These are phyloP conservation scores for Plasmopara muralis DNA, from an alignment of 352 stramenopile species.

Conservation along the genomic window DNA sequence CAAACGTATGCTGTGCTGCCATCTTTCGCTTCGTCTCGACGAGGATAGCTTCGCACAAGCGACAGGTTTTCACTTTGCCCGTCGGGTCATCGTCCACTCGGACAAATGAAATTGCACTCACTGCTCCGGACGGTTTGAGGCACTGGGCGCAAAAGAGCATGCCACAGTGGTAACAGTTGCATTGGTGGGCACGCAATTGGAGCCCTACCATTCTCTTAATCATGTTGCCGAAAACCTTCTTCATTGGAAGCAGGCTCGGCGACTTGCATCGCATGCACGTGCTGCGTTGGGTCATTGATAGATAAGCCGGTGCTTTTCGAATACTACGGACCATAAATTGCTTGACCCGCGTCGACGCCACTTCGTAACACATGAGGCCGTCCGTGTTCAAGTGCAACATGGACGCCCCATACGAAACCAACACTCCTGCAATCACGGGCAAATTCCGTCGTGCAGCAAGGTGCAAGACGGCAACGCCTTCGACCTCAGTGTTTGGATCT, in stretches of 20 bases:
- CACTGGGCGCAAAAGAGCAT: conserved; percentile 69
- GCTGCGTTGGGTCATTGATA: conserved; percentile 44
- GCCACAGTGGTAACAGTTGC: conserved; percentile 82
- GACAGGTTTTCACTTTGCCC: conserved; percentile 53
- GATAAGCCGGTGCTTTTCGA: conserved; percentile 33
- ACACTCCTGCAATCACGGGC: conserved; percentile 40
- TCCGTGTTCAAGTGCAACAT: conserved; percentile 54
- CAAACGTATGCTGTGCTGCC: conserved; percentile 40
- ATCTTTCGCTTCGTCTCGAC: conserved; percentile 52
- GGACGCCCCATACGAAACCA: conserved; percentile 59
- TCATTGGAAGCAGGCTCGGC: conserved; percentile 31
- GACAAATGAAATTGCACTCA: conserved; percentile 45
- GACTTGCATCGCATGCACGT: conserved; percentile 74
- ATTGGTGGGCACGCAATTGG: conserved; percentile 38
- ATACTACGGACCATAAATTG: conserved; percentile 69
- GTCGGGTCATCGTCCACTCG: conserved; percentile 46
- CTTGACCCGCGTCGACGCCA: conserved; percentile 54
- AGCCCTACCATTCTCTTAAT: conserved; percentile 49
- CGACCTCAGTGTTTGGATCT: conserved; percentile 53
- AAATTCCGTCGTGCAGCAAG: conserved; percentile 48
- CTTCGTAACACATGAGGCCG: conserved; percentile 75
- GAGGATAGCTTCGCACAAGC: conserved; percentile 53
- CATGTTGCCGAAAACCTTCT: conserved; percentile 47
- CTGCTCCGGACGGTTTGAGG: conserved; percentile 43
- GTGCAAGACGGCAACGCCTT: conserved; percentile 58